Conservation (phyloP, 768 basidiomycete species). For the Tulasnella sp. region DNA sequence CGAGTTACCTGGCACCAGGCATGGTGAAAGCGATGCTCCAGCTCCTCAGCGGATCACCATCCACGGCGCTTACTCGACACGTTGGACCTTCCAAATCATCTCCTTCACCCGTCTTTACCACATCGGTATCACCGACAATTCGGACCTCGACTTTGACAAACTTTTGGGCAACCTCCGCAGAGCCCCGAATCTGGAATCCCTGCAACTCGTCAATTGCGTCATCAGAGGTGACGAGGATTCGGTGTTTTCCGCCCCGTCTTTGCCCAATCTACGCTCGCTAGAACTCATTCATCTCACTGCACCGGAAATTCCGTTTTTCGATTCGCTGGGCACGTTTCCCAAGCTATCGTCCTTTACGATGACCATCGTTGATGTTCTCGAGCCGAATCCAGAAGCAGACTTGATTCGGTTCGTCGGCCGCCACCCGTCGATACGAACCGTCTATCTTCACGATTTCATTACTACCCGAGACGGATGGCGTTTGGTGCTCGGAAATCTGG, state of each 20-base stretch:
- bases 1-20: neutral
- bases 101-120: neutral
- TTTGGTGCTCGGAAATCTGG: neutral
- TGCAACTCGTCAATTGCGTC: neutral
- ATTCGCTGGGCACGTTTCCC: neutral
- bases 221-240: neutral
- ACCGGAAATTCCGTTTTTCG: neutral
- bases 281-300: neutral
- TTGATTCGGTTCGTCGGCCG: neutral
- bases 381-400: neutral
- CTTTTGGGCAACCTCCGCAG: neutral
- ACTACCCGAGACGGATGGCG: neutral
- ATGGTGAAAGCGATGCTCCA: neutral
- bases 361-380: neutral
- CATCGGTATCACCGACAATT: neutral
- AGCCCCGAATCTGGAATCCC: neutral
- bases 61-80: neutral
- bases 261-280: neutral
- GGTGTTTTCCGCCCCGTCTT: neutral
- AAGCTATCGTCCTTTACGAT: neutral
- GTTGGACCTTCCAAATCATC: neutral
- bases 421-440: neutral
- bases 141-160: neutral
- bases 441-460: neutral
- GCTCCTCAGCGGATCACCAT: neutral